Conservation (phyloP, 2,329 filamentous ascomycete genomes). For the Phoma herbarum region DNA sequence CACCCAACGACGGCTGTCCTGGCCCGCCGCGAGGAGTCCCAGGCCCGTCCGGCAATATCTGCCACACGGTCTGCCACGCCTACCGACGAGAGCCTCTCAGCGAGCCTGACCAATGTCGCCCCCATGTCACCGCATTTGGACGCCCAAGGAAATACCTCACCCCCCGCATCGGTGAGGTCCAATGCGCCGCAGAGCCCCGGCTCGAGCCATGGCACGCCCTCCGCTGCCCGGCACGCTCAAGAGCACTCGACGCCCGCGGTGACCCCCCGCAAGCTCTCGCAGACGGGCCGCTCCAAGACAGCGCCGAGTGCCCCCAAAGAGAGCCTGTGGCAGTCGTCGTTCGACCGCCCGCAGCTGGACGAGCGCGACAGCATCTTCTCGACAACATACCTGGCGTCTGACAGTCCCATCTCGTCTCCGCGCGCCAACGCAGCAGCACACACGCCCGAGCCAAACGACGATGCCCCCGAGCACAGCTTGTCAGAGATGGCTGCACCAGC, state of each 20-base stretch:
- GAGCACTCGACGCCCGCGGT: slow-evolving; percentile 25
- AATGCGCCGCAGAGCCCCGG: slow-evolving; percentile 35
- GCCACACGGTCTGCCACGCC: slow-evolving; percentile 47
- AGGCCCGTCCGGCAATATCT: slow-evolving; percentile 42
- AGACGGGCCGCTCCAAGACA: slow-evolving; percentile 52
- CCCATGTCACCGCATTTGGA: slow-evolving; percentile 54
- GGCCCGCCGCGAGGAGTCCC: slow-evolving; percentile 29
- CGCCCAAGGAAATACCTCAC: slow-evolving; percentile 52
- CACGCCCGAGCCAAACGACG: slow-evolving; percentile 30
- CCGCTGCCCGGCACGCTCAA: slow-evolving; percentile 11
- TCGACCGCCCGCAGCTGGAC: slow-evolving; percentile 62
- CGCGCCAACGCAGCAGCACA: slow-evolving; percentile 42
- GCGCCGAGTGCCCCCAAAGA: slow-evolving; percentile 46
- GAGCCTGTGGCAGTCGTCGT: slow-evolving; percentile 47
- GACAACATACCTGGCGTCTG: slow-evolving; percentile 65
- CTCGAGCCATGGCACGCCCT: slow-evolving; percentile 32
- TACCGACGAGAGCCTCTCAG: slow-evolving; percentile 28
- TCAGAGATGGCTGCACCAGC: slow-evolving; percentile 44
- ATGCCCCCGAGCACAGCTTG: slow-evolving; percentile 39
- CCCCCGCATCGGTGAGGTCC: slow-evolving; percentile 53
- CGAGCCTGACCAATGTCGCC: slow-evolving; percentile 54
- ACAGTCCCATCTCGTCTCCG: slow-evolving; percentile 55
- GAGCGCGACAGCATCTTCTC: slow-evolving; percentile 72
- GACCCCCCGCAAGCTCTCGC: slow-evolving; percentile 48
- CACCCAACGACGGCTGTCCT: slow-evolving; percentile 27